phyloP scores from a whole-genome alignment of 768 basidiomycete species.

The Suillus americanus region DNA sequence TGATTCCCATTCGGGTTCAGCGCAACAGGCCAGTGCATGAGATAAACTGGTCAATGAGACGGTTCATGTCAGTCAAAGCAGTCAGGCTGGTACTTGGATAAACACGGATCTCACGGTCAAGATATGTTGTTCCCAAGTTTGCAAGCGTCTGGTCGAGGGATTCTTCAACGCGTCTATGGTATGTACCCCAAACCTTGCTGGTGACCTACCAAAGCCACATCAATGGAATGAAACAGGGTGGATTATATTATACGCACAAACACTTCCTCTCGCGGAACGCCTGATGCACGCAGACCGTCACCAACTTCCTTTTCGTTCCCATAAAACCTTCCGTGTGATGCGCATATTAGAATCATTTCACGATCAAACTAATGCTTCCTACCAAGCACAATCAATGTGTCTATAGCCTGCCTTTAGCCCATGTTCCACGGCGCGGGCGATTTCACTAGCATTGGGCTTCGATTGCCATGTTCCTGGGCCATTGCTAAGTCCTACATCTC shows the following conservation, averaged over 20 bases:
- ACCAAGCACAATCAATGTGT: slow-evolving; percentile 72
- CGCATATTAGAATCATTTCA: slow-evolving; percentile 1
- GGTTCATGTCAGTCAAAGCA: neutral
- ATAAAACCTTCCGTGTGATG: slow-evolving; percentile 45
- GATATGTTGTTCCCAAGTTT: slow-evolving; percentile 77
- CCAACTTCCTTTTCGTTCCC: slow-evolving; percentile 84
- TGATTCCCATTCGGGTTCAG: slow-evolving; percentile 69
- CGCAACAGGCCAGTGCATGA: slow-evolving; percentile 80
- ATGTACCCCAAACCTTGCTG: slow-evolving; percentile 69
- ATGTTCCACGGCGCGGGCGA: slow-evolving; percentile 64
- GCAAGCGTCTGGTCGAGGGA: slow-evolving; percentile 73
- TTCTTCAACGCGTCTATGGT: slow-evolving; percentile 70
- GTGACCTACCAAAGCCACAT: slow-evolving; percentile 36
- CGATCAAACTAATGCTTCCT: slow-evolving; percentile 1
- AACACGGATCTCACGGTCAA: slow-evolving; percentile 57
- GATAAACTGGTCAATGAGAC: slow-evolving; percentile 43
- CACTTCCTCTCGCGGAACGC: slow-evolving; percentile 72
- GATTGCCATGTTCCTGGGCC: slow-evolving; percentile 79
- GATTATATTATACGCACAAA: slow-evolving; percentile 44
- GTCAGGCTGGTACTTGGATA: neutral
- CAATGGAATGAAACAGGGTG: slow-evolving; percentile 11
- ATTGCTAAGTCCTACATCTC: neutral
- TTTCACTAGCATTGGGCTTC: slow-evolving; percentile 56
- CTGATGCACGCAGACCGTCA: slow-evolving; percentile 72
- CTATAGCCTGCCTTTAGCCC: slow-evolving; percentile 79